Evolutionary conservation across 495 filamentous ascomycete species (phyloP).

Genomic region (Xylaria acuta): DNA sequence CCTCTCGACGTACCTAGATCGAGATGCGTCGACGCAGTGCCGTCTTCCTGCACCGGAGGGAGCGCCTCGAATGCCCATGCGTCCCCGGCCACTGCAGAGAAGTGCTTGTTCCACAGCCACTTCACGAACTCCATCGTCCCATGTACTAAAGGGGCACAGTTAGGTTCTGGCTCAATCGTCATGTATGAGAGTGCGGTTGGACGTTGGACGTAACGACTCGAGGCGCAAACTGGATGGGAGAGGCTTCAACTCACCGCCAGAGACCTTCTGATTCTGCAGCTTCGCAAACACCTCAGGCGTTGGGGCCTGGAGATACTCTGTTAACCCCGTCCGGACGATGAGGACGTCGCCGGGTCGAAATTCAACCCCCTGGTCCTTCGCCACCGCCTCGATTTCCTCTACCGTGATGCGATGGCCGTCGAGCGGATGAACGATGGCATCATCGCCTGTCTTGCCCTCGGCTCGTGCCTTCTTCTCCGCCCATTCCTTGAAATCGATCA

Average conservation of each 20-base stretch:
- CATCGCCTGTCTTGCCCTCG: conserved; percentile 35
- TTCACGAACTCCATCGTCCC: conserved; percentile 64
- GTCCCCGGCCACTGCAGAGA: conserved; percentile 61
- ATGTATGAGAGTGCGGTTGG: neutral
- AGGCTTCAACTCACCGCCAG: conserved; percentile 32
- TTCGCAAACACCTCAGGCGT: conserved; percentile 56
- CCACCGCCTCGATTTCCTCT: conserved; percentile 63
- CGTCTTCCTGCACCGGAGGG: conserved; percentile 45
- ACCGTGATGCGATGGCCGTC: conserved; percentile 66
- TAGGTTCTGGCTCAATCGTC: neutral
- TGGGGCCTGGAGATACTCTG: conserved; percentile 59
- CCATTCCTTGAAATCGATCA: conserved; percentile 60
- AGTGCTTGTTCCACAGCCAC: conserved; percentile 63
- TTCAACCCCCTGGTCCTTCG: conserved; percentile 61
- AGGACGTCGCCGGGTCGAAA: conserved; percentile 68
- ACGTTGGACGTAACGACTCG: neutral
- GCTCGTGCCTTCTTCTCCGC: conserved; percentile 53
- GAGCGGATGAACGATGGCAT: conserved; percentile 58
- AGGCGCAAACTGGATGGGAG: neutral
- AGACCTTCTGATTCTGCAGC: conserved; percentile 33
- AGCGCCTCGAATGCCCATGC: conserved; percentile 55
- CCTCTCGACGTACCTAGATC: conserved; percentile 45
- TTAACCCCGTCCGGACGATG: conserved; percentile 70
- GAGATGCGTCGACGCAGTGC: conserved; percentile 26
- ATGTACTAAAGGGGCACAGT: conserved; percentile 32